phyloP scores from a whole-genome alignment of 1,139 yeast species.

The Geotrichum klebahnii region DNA sequence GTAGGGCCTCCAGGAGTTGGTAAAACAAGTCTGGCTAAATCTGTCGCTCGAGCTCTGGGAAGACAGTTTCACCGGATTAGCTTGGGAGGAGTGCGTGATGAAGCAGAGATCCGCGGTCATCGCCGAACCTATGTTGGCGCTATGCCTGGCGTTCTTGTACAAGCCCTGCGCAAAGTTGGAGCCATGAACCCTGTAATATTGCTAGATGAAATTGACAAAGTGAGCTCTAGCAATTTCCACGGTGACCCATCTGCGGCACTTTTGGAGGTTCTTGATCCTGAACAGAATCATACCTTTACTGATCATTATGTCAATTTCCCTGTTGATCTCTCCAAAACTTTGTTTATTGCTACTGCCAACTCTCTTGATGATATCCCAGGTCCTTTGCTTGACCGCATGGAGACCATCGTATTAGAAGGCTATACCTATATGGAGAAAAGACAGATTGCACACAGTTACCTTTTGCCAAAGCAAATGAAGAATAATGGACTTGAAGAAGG shows the following conservation, averaged over 20 bases:
- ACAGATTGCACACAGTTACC: constrained; percentile 64
- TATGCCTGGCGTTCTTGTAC: constrained; percentile 82
- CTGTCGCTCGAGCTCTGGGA: constrained; percentile 76
- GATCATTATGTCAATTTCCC: constrained; percentile 91
- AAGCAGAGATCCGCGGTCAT: constrained; percentile 88
- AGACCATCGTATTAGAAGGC: constrained; percentile 73
- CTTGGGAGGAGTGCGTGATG: constrained; percentile 85
- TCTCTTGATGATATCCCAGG: constrained; percentile 69
- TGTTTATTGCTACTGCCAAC: constrained; percentile 90
- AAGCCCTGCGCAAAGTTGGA: constrained; percentile 71
- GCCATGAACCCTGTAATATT: constrained; percentile 86
- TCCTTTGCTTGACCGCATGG: constrained; percentile 84
- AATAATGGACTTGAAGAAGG: constrained; percentile 62
- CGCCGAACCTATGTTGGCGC: constrained; percentile 92
- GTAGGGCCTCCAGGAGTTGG: constrained; percentile 98
- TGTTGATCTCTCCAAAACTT: constrained; percentile 74
- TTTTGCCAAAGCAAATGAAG: constrained; percentile 73
- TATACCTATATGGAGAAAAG: constrained; percentile 78
- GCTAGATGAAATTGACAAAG: constrained; percentile 85
- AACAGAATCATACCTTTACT: constrained; percentile 71
- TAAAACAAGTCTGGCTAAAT: constrained; percentile 82
- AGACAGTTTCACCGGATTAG: constrained; percentile 80
- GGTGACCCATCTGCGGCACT: constrained; percentile 94
- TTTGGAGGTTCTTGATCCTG: constrained; percentile 86
- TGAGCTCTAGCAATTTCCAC: constrained; percentile 53